A percentile compares a stretch with the other conserved stretches of the same genome.
phyloP scores from a whole-genome alignment of 768 basidiomycete species.

The Punctularia strigosozonata region DNA sequence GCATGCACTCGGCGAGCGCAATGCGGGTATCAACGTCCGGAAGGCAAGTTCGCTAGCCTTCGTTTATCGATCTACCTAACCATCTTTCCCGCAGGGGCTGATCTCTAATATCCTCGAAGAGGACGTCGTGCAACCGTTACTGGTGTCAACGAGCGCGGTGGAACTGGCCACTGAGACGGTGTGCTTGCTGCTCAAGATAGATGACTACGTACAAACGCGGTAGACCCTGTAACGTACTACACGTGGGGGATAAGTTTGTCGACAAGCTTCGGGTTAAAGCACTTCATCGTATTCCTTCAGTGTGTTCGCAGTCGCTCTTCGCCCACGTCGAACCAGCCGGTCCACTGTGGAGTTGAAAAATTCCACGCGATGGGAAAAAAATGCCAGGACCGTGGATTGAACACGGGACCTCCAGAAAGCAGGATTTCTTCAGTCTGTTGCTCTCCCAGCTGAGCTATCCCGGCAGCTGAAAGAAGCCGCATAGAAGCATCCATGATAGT shows the following conservation, averaged over 20 bases:
- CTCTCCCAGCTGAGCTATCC: slow-evolving; percentile 25
- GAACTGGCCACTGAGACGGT: slow-evolving; percentile 97
- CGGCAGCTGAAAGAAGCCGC: no score
- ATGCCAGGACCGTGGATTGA: slow-evolving; percentile 68
- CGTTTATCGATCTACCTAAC: neutral
- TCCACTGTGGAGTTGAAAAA: no score
- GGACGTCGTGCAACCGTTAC: slow-evolving; percentile 90
- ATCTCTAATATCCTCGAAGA: slow-evolving; percentile 98
- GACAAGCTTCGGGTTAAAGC: no score
- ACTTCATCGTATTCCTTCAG: no score
- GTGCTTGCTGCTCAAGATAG: slow-evolving; percentile 90
- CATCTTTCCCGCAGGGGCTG: slow-evolving; percentile 47
- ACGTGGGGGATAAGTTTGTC: no score
- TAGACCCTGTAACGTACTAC: slow-evolving; percentile 23
- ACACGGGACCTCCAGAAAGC: slow-evolving; percentile 71
- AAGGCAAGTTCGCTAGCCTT: slow-evolving; percentile 44
- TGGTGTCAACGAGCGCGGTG: slow-evolving; percentile 91
- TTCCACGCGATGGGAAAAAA: no score
- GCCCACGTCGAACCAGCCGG: no score
- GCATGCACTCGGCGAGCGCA: slow-evolving; percentile 89
- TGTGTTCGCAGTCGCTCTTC: no score
- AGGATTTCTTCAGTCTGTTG: slow-evolving; percentile 27
- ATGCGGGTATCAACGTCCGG: slow-evolving; percentile 96
- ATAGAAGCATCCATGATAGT: no score
- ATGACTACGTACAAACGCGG: slow-evolving; percentile 81